Evolutionary conservation across 1,139 yeast species (phyloP), one percentile per base, ranked within the genome.

Genomic region (Geotrichum macrosporum): DNA sequence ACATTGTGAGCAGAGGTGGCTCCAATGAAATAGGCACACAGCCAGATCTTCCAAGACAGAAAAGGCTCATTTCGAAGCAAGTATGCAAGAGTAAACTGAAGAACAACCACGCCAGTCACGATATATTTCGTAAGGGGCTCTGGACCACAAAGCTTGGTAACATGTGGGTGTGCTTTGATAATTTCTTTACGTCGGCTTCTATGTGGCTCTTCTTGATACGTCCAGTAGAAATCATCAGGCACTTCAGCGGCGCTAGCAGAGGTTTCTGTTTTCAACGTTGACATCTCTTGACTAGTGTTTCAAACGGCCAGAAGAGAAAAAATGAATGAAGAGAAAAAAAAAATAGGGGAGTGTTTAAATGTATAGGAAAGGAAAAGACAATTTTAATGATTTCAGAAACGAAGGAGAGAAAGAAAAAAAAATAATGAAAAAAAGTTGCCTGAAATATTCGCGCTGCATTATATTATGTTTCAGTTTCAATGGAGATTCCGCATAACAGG

Each of bases 41-140:
- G 58, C 61, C 85, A 65, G 62, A 83, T 84, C 55, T 73, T 73
- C 71, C 74, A 73, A 24, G 75, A 65, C 40, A 76, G 67, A 27
- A 84, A 73, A 18, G 75, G 66, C 0, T 81, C 73, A 57, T 81
- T 63, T 51, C 83, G 72, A 48, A 88, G 69, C 48, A 73, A 65
- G 58, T 74, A 78, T 0, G 95, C 94, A 8, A 75, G 65, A 0
- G 75, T 48, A 38, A 85, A 68, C 63, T 88, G 96, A 19, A 82
- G 57, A 1, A 70, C 54, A 10, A 85, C 87, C 9, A 88, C 89
- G 1, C 72, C 71, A 1, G 73, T 51, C 5, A 84, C 81, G 27
- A 84, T 77, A 72, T 81, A 88, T 60, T 87, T 87, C 4, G 96
- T 88, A 48, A 74, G 66, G 0, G 95, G 94, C 65, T 88, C 96